Evolutionary conservation across 2,329 filamentous ascomycete genomes (phyloP), one percentile per base, ranked within the genome.

Genomic region (Arthrobotrys megalospora): DNA sequence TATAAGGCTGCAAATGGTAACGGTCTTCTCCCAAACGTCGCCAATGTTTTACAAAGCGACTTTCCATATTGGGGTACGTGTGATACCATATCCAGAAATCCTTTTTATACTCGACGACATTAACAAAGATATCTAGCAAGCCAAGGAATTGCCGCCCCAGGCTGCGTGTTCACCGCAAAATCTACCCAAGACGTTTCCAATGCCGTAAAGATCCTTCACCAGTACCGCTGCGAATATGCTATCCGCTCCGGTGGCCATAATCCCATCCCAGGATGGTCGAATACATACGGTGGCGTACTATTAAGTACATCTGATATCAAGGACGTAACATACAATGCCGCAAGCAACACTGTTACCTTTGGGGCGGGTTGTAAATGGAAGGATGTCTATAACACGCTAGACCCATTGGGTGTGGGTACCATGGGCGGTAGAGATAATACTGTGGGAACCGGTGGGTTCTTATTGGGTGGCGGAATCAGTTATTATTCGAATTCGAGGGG

Each of bases 201-300:
- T 6, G 82, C 83, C 1, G 81, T 86, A 19, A 84, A 83, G 52
- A 81, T 83, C 1, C 80, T 86, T 0, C 80, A 81, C 28, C 60
- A 80, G 3, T 80, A 81, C 6, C 47, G 81, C 12, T 84, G 84
- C 55, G 80, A 82, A 5, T 86, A 86, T 76, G 85, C 84, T 16
- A 83, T 86, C 38, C 83, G 84, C 0, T 83, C 83, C 16, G 85
- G 85, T 41, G 84, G 85, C 2, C 84, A 86, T 47, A 83, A 81
- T 28, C 80, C 81, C 24, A 83, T 82, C 60, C 75, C 82, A 0
- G 84, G 2, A 81, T 83, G 68, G 85, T 85, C 47, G 81, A 84
- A 83, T 62, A 82, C 86, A 10, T 79, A 83, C 7, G 82, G 83
- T 16, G 85, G 85, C 1, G 81, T 86, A 3, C 21, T 77, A 11